Evolutionary conservation across 306 rosid species (phyloP).

Genomic region (Vicia sativa): DNA sequence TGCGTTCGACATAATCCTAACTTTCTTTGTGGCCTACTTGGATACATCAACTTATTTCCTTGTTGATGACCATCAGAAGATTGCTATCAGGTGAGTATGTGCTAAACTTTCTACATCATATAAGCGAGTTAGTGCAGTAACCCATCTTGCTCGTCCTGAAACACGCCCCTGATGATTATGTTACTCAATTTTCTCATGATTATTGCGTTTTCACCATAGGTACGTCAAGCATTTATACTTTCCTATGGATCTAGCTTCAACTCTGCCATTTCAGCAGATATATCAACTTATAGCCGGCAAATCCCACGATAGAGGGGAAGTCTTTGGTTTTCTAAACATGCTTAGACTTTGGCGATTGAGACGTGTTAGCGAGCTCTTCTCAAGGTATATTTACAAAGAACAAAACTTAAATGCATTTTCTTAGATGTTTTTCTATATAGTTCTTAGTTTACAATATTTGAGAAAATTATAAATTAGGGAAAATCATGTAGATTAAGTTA

Average conservation of each 20-base stretch:
- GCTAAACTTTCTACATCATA: background rate
- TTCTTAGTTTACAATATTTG: too few relatives aligned
- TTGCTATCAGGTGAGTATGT: slow-evolving; percentile 63
- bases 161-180: background rate
- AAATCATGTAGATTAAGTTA: too few relatives aligned
- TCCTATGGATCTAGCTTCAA: slow-evolving; percentile 73
- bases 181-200: background rate
- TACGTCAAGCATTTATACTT: slow-evolving; percentile 63
- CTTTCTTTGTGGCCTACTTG: slow-evolving; percentile 88
- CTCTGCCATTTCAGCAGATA: slow-evolving; percentile 68
- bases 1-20: slow-evolving; percentile 64
- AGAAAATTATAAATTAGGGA: too few relatives aligned
- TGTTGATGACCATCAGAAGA: slow-evolving; percentile 72
- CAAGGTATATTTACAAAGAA: slow-evolving; percentile 50
- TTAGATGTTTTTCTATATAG: too few relatives aligned
- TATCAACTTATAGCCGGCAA: slow-evolving; percentile 53
- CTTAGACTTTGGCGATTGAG: slow-evolving; percentile 89
- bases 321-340: slow-evolving; percentile 70
- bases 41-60: slow-evolving; percentile 80
- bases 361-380: slow-evolving; percentile 72
- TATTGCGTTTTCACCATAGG: slow-evolving; percentile 44
- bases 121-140: too few relatives aligned
- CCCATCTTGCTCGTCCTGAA: too few relatives aligned
- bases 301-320: slow-evolving; percentile 22
- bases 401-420: background rate